Percentiles rank a stretch among this genome's conserved stretches.
Conservation (phyloP, 1,139 yeast genomes). For the Blastobotrys proliferans region DNA sequence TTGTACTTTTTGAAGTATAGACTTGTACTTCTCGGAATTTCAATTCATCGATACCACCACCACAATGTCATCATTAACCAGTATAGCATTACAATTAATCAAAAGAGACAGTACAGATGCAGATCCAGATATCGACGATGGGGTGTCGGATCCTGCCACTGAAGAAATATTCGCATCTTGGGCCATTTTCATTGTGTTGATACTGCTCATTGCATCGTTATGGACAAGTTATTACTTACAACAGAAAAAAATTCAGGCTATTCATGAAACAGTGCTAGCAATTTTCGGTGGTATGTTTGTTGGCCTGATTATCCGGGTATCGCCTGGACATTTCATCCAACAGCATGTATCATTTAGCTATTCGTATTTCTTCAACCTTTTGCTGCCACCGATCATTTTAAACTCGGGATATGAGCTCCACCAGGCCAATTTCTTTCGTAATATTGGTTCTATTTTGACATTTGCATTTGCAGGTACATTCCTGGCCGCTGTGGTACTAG, state of each 20-base stretch:
- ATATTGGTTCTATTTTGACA: slow-evolving; percentile 83
- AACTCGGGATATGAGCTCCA: slow-evolving; percentile 96
- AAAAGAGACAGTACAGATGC: slow-evolving; percentile 39
- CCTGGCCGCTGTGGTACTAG: slow-evolving; percentile 83
- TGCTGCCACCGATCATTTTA: slow-evolving; percentile 92
- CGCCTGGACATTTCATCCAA: slow-evolving; percentile 96
- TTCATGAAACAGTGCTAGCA: slow-evolving; percentile 94
- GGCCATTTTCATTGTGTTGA: slow-evolving; percentile 86
- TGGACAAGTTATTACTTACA: slow-evolving; percentile 95
- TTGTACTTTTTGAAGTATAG: too few relatives aligned
- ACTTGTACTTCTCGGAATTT: too few relatives aligned
- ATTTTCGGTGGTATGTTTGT: slow-evolving; percentile 96
- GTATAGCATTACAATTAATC: slow-evolving; percentile 4
- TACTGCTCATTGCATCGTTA: slow-evolving; percentile 77
- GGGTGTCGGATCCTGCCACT: slow-evolving; percentile 81
- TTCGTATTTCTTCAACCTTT: slow-evolving; percentile 86
- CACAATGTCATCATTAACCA: slow-evolving; percentile 1
- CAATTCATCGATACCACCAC: background rate
- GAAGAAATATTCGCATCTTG: slow-evolving; percentile 95
- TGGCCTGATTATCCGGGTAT: slow-evolving; percentile 80
- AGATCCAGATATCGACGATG: slow-evolving; percentile 46
- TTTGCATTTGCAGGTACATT: slow-evolving; percentile 98
- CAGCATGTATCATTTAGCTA: slow-evolving; percentile 95
- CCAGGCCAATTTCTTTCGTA: slow-evolving; percentile 90
- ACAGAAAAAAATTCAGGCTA: slow-evolving; percentile 85